Evolutionary conservation across 2,329 filamentous ascomycete species (phyloP).

Genomic region (Ceratocystis cacaofunesta): DNA sequence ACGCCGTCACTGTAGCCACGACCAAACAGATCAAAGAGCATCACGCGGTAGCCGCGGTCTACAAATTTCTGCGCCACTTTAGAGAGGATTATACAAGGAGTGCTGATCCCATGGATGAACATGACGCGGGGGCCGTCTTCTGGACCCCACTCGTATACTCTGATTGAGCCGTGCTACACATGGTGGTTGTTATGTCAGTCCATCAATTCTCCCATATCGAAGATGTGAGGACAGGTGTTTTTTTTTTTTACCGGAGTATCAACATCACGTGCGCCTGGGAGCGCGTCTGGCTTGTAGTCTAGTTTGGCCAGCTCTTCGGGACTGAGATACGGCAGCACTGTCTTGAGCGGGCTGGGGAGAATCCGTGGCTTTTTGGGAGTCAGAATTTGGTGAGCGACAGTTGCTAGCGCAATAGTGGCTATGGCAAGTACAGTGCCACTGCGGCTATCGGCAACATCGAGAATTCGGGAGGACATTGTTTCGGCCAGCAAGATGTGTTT

Average conservation of each 20-base stretch:
- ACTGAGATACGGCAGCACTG: conserved; percentile 26
- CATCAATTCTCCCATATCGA: background rate
- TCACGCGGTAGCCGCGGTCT: conserved; percentile 56
- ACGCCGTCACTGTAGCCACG: conserved; percentile 53
- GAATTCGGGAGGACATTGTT: conserved; percentile 12
- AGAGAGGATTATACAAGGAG: conserved; percentile 58
- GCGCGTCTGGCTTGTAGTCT: conserved; percentile 49
- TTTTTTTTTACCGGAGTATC: conserved; percentile 37
- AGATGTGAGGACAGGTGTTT: background rate
- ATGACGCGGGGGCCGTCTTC: conserved; percentile 57
- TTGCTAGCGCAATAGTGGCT: conserved; percentile 29
- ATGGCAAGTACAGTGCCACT: conserved; percentile 26
- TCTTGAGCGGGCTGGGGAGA: conserved; percentile 32
- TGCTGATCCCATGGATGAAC: conserved; percentile 72
- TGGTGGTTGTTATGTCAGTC: background rate
- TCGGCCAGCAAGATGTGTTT: background rate
- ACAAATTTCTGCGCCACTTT: conserved; percentile 53
- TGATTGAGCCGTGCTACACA: conserved; percentile 51
- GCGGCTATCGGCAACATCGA: conserved; percentile 9
- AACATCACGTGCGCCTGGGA: conserved; percentile 62
- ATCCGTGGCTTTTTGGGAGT: conserved; percentile 29
- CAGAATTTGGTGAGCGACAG: conserved; percentile 25
- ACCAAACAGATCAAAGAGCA: conserved; percentile 64
- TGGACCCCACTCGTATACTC: conserved; percentile 74
- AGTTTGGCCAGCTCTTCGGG: conserved; percentile 27